Evolutionary conservation across 2,329 filamentous ascomycete genomes (phyloP).

Genomic region (Aureobasidium lini): DNA sequence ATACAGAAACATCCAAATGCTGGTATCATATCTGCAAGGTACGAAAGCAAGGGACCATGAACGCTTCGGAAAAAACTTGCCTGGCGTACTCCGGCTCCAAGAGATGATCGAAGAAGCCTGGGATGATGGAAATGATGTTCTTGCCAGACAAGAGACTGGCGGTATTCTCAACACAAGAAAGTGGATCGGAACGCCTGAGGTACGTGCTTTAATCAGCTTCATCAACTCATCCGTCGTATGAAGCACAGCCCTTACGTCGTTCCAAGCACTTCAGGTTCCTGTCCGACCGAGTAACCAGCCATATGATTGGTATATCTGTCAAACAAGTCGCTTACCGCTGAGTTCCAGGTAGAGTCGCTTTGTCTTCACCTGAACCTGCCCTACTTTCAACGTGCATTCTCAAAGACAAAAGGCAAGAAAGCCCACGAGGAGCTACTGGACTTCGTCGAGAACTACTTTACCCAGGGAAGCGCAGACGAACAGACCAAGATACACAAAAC

Average conservation of each 20-base stretch:
- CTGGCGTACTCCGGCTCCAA: constrained; percentile 72
- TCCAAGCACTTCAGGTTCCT: no score
- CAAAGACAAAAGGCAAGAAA: constrained; percentile 33
- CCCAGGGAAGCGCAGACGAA: constrained; percentile 32
- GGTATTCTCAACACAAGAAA: constrained; percentile 79
- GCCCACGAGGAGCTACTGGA: constrained; percentile 50
- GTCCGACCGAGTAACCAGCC: no score
- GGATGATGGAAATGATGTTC: constrained; percentile 71
- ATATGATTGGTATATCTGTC: no score
- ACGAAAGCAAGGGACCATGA: constrained; percentile 50
- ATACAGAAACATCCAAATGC: constrained; percentile 91
- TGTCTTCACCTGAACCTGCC: neutral
- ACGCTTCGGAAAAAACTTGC: constrained; percentile 53
- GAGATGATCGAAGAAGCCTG: constrained; percentile 80
- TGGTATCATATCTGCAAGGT: constrained; percentile 65
- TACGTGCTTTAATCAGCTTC: neutral
- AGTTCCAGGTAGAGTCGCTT: neutral
- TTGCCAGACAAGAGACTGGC: constrained; percentile 70
- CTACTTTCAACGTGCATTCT: neutral
- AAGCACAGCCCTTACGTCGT: no score
- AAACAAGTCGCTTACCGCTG: neutral
- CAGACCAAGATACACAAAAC: constrained; percentile 59
- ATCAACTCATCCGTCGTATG: no score
- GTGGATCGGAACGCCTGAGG: constrained; percentile 89
- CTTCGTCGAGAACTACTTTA: constrained; percentile 67